Conservation (phyloP, 2,329 filamentous ascomycete genomes). For the Paecilomyces variotii region DNA sequence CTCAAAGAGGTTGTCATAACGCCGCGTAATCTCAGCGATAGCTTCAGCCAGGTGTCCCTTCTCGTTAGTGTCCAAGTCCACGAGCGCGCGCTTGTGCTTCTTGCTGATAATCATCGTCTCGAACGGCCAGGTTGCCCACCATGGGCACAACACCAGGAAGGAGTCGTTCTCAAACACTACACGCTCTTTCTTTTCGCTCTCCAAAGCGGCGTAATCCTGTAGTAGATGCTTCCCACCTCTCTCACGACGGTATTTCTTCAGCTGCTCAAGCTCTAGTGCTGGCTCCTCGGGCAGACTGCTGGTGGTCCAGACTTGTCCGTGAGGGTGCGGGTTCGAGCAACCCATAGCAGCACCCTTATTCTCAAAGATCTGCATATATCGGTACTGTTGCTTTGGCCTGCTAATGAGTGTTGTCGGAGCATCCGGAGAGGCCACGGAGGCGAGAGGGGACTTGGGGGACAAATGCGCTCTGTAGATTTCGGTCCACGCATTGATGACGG, state of each 20-base stretch:
- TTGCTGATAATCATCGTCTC: conserved; percentile 86
- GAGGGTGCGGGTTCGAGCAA: conserved; percentile 95
- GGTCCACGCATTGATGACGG: conserved; percentile 84
- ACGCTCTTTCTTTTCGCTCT: conserved; percentile 72
- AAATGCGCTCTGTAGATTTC: conserved; percentile 79
- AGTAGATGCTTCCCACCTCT: conserved; percentile 70
- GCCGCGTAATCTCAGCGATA: conserved; percentile 76
- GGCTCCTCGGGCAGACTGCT: conserved; percentile 87
- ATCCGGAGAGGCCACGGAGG: conserved; percentile 35
- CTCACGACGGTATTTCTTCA: conserved; percentile 68
- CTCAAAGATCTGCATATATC: conserved; percentile 99
- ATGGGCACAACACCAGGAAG: conserved; percentile 85
- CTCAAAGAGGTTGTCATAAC: conserved; percentile 96
- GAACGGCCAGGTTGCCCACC: conserved; percentile 98
- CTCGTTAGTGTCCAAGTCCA: conserved; percentile 70
- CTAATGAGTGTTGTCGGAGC: conserved; percentile 37
- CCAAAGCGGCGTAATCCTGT: conserved; percentile 77
- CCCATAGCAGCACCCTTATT: conserved; percentile 98
- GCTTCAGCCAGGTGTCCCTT: conserved; percentile 68
- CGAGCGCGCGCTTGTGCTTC: conserved; percentile 71
- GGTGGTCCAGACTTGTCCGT: conserved; percentile 94
- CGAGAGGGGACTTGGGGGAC: conserved; percentile 61
- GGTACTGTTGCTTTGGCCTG: conserved; percentile 65
- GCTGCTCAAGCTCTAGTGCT: conserved; percentile 65
- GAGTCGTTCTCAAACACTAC: conserved; percentile 79